Evolutionary conservation across 768 basidiomycete species (phyloP).

Genomic region (Boletus insuetus): DNA sequence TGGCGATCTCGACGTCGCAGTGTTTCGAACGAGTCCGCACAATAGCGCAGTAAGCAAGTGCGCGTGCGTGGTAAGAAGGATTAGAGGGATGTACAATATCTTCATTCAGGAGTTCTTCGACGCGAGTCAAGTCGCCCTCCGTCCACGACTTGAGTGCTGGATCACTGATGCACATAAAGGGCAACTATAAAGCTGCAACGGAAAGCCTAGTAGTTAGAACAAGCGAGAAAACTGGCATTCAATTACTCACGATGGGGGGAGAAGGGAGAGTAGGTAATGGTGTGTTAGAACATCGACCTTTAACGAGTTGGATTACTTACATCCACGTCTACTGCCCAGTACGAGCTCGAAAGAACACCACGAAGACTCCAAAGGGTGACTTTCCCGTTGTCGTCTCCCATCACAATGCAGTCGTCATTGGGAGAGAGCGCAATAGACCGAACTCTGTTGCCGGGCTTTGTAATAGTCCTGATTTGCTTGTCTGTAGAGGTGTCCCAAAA

Average conservation of each 20-base stretch:
- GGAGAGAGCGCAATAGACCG: not conserved
- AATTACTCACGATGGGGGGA: no score
- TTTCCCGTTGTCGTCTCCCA: not conserved
- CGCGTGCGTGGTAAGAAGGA: not conserved
- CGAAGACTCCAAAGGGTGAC: not conserved
- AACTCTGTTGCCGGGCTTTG: not conserved
- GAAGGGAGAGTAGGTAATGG: no score
- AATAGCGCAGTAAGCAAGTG: slow-evolving; percentile 3
- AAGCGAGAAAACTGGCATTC: no score
- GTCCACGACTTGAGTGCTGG: not conserved
- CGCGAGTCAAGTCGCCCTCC: not conserved
- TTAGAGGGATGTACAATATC: not conserved
- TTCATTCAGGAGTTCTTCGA: slow-evolving; percentile 1
- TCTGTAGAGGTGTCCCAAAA: not conserved
- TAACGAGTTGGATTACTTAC: no score
- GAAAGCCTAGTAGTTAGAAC: not conserved
- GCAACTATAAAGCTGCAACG: not conserved
- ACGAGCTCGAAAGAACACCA: not conserved
- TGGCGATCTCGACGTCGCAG: not conserved
- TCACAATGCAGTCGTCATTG: not conserved
- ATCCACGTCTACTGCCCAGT: not conserved
- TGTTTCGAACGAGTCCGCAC: not conserved
- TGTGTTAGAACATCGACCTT: no score
- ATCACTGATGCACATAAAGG: not conserved
- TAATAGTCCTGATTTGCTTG: not conserved